These are phyloP conservation scores for Artemisia argyi DNA, from an alignment of 129 eudicot species.

Conservation along the genomic window DNA sequence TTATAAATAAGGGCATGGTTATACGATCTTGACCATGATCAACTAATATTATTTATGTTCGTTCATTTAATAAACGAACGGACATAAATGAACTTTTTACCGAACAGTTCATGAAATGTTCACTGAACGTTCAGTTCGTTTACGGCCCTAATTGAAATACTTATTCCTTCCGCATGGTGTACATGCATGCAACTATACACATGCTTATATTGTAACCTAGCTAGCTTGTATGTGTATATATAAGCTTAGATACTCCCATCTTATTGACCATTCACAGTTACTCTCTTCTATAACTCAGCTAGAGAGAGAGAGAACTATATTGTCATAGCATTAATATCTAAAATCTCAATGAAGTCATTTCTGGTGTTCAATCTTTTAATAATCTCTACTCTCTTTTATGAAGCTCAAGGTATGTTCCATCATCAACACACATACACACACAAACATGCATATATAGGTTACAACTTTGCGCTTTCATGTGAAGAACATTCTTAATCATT, in stretches of 20 bases:
- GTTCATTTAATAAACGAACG: too few relatives aligned
- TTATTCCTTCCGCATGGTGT: too few relatives aligned
- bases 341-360: constrained; percentile 43
- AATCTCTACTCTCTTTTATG: constrained; percentile 40
- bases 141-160: too few relatives aligned
- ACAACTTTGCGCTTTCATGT: not conserved
- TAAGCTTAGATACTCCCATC: constrained; percentile 3
- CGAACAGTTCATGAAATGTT: too few relatives aligned
- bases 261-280: constrained; percentile 8
- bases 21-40: too few relatives aligned
- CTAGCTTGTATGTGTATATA: constrained; percentile 11
- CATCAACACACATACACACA: not conserved
- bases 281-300: constrained; percentile 7
- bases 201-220: too few relatives aligned
- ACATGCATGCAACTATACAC: not conserved
- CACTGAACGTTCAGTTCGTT: too few relatives aligned
- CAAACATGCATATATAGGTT: not conserved
- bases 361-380: constrained; percentile 37
- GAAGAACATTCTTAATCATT: not conserved
- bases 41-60: too few relatives aligned
- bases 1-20: too few relatives aligned
- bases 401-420: constrained; percentile 55
- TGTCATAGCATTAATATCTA: constrained; percentile 14
- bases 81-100: too few relatives aligned
- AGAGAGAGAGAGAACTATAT: constrained; percentile 2